Evolutionary conservation across 2,329 filamentous ascomycete species (phyloP), one percentile per base, ranked within the genome.

Genomic region (Amesomyces nigricolor): DNA sequence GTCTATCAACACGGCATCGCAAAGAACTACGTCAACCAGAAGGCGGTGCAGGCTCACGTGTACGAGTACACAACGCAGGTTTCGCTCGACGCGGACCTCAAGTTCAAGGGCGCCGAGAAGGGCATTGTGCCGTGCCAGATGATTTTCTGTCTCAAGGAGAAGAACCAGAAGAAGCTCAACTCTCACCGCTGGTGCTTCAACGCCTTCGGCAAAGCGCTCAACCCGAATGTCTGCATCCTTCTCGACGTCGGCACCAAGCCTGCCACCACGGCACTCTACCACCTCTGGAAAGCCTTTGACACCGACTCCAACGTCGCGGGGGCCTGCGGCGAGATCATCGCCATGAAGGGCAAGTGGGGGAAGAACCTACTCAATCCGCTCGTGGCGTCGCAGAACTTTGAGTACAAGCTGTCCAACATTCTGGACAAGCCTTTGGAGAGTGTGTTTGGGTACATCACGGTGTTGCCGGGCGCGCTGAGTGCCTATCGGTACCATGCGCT

Each of bases 401-500:
- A 99, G 75, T 99, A 99, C 78, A 99, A 99, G 73, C 96, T 99
- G 90, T 96, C 91, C 40, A 99, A 99, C 66, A 99, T 99, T 65
- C 78, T 99, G 26, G 94, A 99, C 70, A 99, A 99, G 71, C 94
- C 94, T 0, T 77, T 99, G 2, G 94, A 99, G 70, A 96, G 90
- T 0, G 92, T 96, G 0, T 99, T 99, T 70, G 94, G 94, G 2
- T 99, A 97, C 69, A 99, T 99, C 64, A 97, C 92, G 5, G 94
- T 99, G 64, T 75, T 99, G 61, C 95, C 94, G 0, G 95, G 94
- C 71, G 94, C 94, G 0, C 80, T 99, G 51, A 95, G 89, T 68
- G 94, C 94, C 1, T 99, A 99, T 70, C 83, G 95, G 42, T 99
- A 95, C 71, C 89, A 96, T 64, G 94, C 94, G 2, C 74, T 99